A percentile compares a stretch with the other conserved stretches of the same genome.
phyloP scores from a whole-genome alignment of 768 basidiomycete species.

The Lentinus tigrinus region DNA sequence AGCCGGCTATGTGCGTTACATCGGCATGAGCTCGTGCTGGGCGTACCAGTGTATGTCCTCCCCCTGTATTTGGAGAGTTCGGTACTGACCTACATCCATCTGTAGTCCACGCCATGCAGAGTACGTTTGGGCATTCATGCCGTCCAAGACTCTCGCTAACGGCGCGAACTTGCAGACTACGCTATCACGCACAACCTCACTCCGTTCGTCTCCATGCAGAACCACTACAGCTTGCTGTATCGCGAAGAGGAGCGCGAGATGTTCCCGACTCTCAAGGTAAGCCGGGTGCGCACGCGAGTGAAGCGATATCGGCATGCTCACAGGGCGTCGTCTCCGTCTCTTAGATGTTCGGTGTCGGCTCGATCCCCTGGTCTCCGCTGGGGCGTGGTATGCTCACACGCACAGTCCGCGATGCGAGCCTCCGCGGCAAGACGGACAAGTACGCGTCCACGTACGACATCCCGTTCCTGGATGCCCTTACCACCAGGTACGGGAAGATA shows the following conservation, averaged over 20 bases:
- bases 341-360: conserved; percentile 27
- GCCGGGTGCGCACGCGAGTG: not conserved
- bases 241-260: conserved; percentile 63
- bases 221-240: conserved; percentile 55
- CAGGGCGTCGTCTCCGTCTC: too few relatives aligned
- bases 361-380: conserved; percentile 40
- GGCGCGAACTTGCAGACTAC: conserved; percentile 19
- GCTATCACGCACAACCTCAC: conserved; percentile 39
- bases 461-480: not conserved
- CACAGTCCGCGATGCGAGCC: conserved; percentile 19
- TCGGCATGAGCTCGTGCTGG: conserved; percentile 38
- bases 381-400: conserved; percentile 33
- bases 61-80: not conserved
- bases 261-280: conserved; percentile 45
- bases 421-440: conserved; percentile 22
- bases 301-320: too few relatives aligned
- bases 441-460: not conserved
- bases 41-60: conserved; percentile 32
- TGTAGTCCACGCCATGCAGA: too few relatives aligned
- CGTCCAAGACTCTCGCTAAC: not conserved
- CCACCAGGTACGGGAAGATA: not conserved
- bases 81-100: not conserved
- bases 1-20: conserved; percentile 42
- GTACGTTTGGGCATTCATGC: too few relatives aligned
- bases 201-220: conserved; percentile 66